Percentiles rank a stretch among this genome's conserved stretches.
Evolutionary conservation across 139 green algal species (phyloP).

Genomic region (Picochlorum costavermella): DNA sequence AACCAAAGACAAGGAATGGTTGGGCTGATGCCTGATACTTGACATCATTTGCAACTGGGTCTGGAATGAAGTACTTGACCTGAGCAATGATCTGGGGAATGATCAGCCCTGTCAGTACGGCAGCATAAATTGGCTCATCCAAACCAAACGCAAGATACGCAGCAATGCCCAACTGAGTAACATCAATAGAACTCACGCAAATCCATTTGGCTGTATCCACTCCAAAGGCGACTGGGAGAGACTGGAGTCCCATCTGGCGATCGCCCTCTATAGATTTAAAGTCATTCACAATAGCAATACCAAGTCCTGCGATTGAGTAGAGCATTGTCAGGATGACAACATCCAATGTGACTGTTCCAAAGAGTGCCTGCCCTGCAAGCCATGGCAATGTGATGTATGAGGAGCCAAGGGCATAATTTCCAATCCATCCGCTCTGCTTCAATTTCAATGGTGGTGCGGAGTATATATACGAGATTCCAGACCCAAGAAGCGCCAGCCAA

Average conservation of each 20-base stretch:
- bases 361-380: slow-evolving; percentile 88
- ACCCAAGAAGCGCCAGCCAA: slow-evolving; percentile 78
- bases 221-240: slow-evolving; percentile 93
- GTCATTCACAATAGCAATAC: slow-evolving; percentile 99
- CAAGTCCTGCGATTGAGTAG: slow-evolving; percentile 94
- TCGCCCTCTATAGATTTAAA: slow-evolving; percentile 96
- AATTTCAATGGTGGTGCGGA: slow-evolving; percentile 95
- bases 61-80: slow-evolving; percentile 91
- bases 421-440: slow-evolving; percentile 88
- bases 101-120: slow-evolving; percentile 83
- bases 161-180: slow-evolving; percentile 78
- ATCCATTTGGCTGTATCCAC: slow-evolving; percentile 98
- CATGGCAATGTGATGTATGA: slow-evolving; percentile 96
- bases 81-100: slow-evolving; percentile 91
- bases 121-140: slow-evolving; percentile 73
- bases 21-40: slow-evolving; percentile 59
- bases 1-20: slow-evolving; percentile 96
- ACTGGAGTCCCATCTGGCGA: slow-evolving; percentile 73
- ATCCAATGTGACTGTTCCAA: slow-evolving; percentile 81
- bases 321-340: slow-evolving; percentile 93
- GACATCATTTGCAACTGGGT: slow-evolving; percentile 97
- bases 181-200: slow-evolving; percentile 87
- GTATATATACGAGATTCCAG: slow-evolving; percentile 99
- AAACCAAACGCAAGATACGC: slow-evolving; percentile 78
- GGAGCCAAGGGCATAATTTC: slow-evolving; percentile 91